A percentile compares a stretch with the other conserved stretches of the same genome.
These are phyloP conservation scores for Phialocephala sp. DNA, from an alignment of 2,329 filamentous ascomycete genomes.

Conservation along the genomic window DNA sequence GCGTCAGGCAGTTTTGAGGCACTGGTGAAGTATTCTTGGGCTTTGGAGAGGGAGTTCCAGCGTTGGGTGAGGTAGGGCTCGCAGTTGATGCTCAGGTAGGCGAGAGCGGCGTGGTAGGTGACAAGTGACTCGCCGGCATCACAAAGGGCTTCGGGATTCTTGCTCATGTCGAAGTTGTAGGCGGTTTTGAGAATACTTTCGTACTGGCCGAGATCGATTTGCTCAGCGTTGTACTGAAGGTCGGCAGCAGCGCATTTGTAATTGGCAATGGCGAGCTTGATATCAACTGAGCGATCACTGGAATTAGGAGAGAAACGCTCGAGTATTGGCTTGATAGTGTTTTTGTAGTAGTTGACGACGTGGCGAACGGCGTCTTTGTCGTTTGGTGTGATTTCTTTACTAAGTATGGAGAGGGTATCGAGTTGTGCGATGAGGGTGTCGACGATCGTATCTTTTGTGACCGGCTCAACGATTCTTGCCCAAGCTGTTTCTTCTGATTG, in stretches of 20 bases:
- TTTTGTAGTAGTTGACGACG: conserved; percentile 16
- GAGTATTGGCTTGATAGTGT: conserved; percentile 17
- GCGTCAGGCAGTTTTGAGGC: conserved; percentile 57
- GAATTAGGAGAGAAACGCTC: not conserved
- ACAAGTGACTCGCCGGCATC: conserved; percentile 44
- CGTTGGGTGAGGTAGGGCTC: conserved; percentile 36
- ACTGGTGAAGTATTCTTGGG: conserved; percentile 54
- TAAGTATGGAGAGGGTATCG: conserved; percentile 57
- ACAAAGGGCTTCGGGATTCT: conserved; percentile 16
- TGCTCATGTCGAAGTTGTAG: conserved; percentile 2
- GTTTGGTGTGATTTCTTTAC: conserved; percentile 45
- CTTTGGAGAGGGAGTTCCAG: conserved; percentile 60
- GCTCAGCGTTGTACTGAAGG: conserved; percentile 49
- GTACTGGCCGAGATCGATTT: not conserved
- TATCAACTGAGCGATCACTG: too few relatives aligned
- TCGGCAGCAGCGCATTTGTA: conserved; percentile 63
- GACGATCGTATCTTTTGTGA: conserved; percentile 67
- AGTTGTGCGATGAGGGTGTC: conserved; percentile 72
- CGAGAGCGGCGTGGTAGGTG: conserved; percentile 52
- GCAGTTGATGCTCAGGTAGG: conserved; percentile 12
- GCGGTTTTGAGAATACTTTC: not conserved
- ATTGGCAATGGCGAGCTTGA: conserved; percentile 58
- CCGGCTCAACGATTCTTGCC: conserved; percentile 69
- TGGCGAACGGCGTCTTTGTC: not conserved
- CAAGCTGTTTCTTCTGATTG: conserved; percentile 46